A percentile compares a stretch with the other conserved stretches of the same genome.
These are phyloP conservation scores for Amanita polypyramis DNA, from an alignment of 768 basidiomycete genomes.

Conservation along the genomic window DNA sequence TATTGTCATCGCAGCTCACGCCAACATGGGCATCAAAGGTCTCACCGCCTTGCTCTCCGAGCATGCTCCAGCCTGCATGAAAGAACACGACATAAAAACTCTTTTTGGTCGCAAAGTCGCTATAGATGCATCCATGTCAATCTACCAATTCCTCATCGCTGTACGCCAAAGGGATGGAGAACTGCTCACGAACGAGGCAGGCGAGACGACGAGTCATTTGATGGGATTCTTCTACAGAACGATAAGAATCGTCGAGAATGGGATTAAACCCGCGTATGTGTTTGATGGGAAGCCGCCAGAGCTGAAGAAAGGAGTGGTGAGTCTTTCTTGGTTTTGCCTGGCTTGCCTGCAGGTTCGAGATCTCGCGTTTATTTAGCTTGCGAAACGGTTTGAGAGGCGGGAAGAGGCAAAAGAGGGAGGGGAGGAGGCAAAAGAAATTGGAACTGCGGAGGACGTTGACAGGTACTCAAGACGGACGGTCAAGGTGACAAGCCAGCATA, in stretches of 20 bases:
- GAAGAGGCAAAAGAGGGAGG: slow-evolving; percentile 92
- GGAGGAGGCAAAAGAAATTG: slow-evolving; percentile 94
- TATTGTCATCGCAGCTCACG: too few species aligned
- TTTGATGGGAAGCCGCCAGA: slow-evolving; percentile 99
- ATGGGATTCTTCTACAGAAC: slow-evolving; percentile 99
- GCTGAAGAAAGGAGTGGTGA: slow-evolving; percentile 90
- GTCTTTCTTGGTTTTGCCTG: slow-evolving; percentile 26
- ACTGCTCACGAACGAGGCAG: slow-evolving; percentile 92
- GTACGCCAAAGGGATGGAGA: slow-evolving; percentile 95
- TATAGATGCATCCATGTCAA: slow-evolving; percentile 96
- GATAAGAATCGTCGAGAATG: slow-evolving; percentile 95
- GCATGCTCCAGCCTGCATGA: slow-evolving; percentile 80
- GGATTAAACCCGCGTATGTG: slow-evolving; percentile 95
- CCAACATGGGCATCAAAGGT: slow-evolving; percentile 92
- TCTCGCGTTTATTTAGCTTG: slow-evolving; percentile 44
- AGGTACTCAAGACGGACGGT: slow-evolving; percentile 84
- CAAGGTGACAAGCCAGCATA: slow-evolving; percentile 91
- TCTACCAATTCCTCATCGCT: slow-evolving; percentile 97
- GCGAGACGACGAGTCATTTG: slow-evolving; percentile 95
- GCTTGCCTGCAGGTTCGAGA: not conserved
- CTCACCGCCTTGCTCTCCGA: slow-evolving; percentile 83
- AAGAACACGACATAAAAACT: slow-evolving; percentile 93
- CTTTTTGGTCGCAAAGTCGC: slow-evolving; percentile 98
- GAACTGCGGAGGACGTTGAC: slow-evolving; percentile 89
- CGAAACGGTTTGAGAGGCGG: slow-evolving; percentile 85